Conservation (phyloP, 805 yeast genomes). For the Wickerhamia fluorescens region DNA sequence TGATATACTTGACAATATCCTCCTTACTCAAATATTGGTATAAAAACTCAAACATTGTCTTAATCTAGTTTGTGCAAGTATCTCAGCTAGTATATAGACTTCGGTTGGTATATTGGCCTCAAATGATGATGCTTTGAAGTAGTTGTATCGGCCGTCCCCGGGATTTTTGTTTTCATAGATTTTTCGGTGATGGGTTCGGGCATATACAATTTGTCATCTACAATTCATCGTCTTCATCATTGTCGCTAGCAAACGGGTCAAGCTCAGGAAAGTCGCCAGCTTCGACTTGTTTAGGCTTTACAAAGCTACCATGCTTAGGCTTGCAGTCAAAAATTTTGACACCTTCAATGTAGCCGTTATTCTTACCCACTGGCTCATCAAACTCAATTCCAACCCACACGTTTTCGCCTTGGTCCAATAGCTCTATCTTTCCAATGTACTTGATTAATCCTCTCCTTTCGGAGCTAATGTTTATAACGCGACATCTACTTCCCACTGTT, state of each 20-base stretch:
- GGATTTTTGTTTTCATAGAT: neutral
- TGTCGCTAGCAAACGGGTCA: constrained; percentile 39
- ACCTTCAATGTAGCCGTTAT: constrained; percentile 70
- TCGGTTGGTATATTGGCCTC: too few species aligned
- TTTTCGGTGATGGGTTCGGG: neutral
- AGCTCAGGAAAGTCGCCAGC: constrained; percentile 60
- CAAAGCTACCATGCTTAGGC: constrained; percentile 66
- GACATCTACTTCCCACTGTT: constrained; percentile 47
- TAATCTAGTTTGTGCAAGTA: too few species aligned
- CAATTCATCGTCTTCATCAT: constrained; percentile 14
- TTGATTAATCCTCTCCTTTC: constrained; percentile 65
- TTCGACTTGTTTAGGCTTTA: constrained; percentile 61
- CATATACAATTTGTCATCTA: too few species aligned
- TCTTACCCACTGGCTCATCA: constrained; percentile 82
- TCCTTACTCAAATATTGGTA: constrained; percentile 32
- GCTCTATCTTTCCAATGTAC: constrained; percentile 62
- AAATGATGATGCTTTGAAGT: too few species aligned
- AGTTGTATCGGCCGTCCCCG: neutral
- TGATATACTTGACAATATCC: constrained; percentile 38
- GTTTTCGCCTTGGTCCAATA: constrained; percentile 42
- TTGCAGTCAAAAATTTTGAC: constrained; percentile 50
- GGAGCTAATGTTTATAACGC: constrained; percentile 36
- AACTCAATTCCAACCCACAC: constrained; percentile 82
- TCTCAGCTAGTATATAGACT: too few species aligned
- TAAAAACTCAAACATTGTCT: constrained; percentile 24